Evolutionary conservation across 352 stramenopile species (phyloP).

Genomic region (Pythium volutum): DNA sequence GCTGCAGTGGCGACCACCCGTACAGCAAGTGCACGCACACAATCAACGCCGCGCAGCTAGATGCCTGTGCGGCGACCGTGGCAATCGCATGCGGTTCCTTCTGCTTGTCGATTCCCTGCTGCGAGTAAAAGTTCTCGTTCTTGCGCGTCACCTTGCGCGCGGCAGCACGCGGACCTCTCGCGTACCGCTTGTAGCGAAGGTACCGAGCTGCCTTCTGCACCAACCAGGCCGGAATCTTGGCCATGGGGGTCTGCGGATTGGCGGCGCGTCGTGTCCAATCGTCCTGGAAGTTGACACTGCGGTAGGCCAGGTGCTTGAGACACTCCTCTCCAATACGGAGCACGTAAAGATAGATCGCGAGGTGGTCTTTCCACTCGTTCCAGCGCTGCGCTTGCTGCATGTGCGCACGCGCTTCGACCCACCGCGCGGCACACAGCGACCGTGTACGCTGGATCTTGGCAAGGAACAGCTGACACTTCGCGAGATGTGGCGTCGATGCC

Average conservation of each 20-base stretch:
- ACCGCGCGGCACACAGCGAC: constrained; percentile 52
- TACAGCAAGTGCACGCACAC: constrained; percentile 80
- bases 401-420: constrained; percentile 63
- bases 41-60: constrained; percentile 70
- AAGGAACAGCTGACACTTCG: constrained; percentile 65
- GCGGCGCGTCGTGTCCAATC: constrained; percentile 62
- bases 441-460: constrained; percentile 71
- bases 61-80: constrained; percentile 73
- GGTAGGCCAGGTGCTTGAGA: constrained; percentile 69
- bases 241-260: constrained; percentile 20
- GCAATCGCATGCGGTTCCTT: constrained; percentile 64
- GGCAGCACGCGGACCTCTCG: constrained; percentile 60
- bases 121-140: constrained; percentile 73
- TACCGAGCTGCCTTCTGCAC: constrained; percentile 80
- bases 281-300: constrained; percentile 76
- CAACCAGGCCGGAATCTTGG: constrained; percentile 55
- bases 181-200: constrained; percentile 82
- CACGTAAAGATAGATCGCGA: constrained; percentile 79
- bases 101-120: constrained; percentile 57
- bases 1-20: constrained; percentile 60
- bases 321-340: constrained; percentile 81
- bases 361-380: constrained; percentile 72
- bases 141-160: constrained; percentile 58
- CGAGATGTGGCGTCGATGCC: constrained; percentile 35
- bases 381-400: constrained; percentile 54